Evolutionary conservation across 371 early-diverging fungal genomes (phyloP).

Genomic region (Rhizopus arrhizus): DNA sequence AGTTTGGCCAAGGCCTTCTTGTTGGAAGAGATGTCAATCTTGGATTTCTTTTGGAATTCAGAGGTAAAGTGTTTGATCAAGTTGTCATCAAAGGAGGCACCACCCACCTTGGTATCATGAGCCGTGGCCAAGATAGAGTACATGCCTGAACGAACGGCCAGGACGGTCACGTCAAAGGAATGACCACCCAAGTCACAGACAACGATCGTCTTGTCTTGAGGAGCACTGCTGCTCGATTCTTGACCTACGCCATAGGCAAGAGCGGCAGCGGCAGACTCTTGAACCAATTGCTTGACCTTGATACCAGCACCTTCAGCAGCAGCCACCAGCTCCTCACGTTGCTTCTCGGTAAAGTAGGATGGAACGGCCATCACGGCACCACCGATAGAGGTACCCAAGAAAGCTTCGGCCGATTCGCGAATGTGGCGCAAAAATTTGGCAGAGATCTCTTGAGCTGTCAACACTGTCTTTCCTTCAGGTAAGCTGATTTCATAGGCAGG

Average conservation of each 20-base stretch:
- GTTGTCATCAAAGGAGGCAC: slow-evolving; percentile 89
- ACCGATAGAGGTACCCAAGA: slow-evolving; percentile 76
- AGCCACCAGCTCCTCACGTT: slow-evolving; percentile 78
- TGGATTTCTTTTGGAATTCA: slow-evolving; percentile 89
- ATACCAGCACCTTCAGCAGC: slow-evolving; percentile 92
- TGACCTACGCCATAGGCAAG: slow-evolving; percentile 87
- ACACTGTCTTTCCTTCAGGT: slow-evolving; percentile 61
- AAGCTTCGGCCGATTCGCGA: slow-evolving; percentile 88
- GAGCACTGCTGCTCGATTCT: slow-evolving; percentile 53
- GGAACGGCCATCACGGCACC: slow-evolving; percentile 96
- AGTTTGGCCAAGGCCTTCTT: slow-evolving; percentile 84
- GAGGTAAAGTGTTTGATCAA: slow-evolving; percentile 81
- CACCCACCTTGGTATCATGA: slow-evolving; percentile 88
- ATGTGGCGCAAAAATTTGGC: slow-evolving; percentile 81
- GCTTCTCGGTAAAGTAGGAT: slow-evolving; percentile 85
- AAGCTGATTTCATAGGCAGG: slow-evolving; percentile 80
- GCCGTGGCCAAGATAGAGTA: slow-evolving; percentile 84
- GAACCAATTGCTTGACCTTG: slow-evolving; percentile 82
- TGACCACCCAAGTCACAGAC: slow-evolving; percentile 98
- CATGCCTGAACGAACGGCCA: slow-evolving; percentile 88
- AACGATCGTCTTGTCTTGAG: slow-evolving; percentile 77
- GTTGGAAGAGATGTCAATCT: slow-evolving; percentile 76
- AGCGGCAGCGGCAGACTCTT: slow-evolving; percentile 97
- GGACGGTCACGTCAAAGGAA: slow-evolving; percentile 90
- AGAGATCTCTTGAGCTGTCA: slow-evolving; percentile 74